A percentile compares a stretch with the other conserved stretches of the same genome.
These are phyloP conservation scores for Scleroderma bovista DNA, from an alignment of 768 basidiomycete genomes.

Conservation along the genomic window DNA sequence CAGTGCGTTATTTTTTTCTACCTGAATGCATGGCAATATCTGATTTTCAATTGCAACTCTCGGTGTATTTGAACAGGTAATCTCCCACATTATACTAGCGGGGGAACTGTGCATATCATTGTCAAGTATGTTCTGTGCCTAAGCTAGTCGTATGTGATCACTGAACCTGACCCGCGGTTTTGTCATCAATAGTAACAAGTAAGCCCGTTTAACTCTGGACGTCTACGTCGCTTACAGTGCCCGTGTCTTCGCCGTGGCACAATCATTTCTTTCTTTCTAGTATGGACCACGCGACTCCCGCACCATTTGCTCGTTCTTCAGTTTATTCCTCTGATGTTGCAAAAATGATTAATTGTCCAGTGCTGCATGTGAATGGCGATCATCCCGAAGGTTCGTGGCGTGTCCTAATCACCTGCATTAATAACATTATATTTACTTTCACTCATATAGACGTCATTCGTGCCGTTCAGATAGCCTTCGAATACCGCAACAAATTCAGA, in stretches of 20 bases:
- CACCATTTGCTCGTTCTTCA: slow-evolving; percentile 77
- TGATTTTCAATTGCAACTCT: no score
- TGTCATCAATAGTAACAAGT: slow-evolving; percentile 51
- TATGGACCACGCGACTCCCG: slow-evolving; percentile 90
- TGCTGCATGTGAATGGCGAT: slow-evolving; percentile 90
- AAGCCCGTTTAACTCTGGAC: slow-evolving; percentile 6
- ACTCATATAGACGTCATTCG: slow-evolving; percentile 66
- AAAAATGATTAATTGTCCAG: slow-evolving; percentile 87
- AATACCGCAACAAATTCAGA: slow-evolving; percentile 80
- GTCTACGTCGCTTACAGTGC: neutral
- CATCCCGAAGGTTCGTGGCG: slow-evolving; percentile 62
- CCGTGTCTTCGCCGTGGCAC: slow-evolving; percentile 1
- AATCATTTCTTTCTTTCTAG: slow-evolving; percentile 32
- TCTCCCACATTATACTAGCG: slow-evolving; percentile 86
- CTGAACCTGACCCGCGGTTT: neutral
- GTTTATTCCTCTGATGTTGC: slow-evolving; percentile 84
- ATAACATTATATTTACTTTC: neutral
- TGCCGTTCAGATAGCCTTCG: slow-evolving; percentile 84
- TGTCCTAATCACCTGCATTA: neutral
- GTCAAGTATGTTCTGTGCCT: slow-evolving; percentile 54
- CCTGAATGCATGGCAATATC: no score
- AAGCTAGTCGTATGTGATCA: neutral
- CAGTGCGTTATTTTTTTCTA: slow-evolving; percentile 40
- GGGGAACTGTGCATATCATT: slow-evolving; percentile 86
- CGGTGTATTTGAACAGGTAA: slow-evolving; percentile 46